Percentiles rank a stretch among this genome's conserved stretches.
These are phyloP conservation scores for Tolypocladium guangdongense DNA, from an alignment of 2,329 filamentous ascomycete species.

Conservation along the genomic window DNA sequence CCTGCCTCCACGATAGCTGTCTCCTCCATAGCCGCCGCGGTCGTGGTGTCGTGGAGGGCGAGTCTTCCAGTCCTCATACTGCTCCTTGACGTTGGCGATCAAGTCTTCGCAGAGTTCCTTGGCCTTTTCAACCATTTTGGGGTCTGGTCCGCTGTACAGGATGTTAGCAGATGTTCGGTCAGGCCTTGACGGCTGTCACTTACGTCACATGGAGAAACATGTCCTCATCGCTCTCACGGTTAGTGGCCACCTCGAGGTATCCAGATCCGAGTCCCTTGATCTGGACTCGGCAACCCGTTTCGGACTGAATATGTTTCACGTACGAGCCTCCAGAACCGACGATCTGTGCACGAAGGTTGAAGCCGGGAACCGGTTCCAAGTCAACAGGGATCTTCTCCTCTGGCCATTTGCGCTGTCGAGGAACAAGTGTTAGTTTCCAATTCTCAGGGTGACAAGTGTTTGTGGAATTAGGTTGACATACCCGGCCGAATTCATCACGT, in stretches of 20 bases:
- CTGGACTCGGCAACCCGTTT: slow-evolving; percentile 90
- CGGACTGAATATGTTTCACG: slow-evolving; percentile 95
- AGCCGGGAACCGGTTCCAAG: slow-evolving; percentile 83
- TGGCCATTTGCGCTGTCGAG: slow-evolving; percentile 87
- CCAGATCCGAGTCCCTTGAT: slow-evolving; percentile 96
- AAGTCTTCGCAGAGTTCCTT: slow-evolving; percentile 85
- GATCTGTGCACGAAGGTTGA: slow-evolving; percentile 92
- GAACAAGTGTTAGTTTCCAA: neutral
- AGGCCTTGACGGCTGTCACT: slow-evolving; percentile 22
- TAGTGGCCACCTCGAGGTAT: slow-evolving; percentile 83
- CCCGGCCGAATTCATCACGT: slow-evolving; percentile 80
- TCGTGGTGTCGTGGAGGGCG: slow-evolving; percentile 59
- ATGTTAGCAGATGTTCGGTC: slow-evolving; percentile 1
- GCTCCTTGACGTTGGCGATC: slow-evolving; percentile 72
- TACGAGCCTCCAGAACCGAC: slow-evolving; percentile 91
- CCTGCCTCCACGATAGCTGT: slow-evolving; percentile 14
- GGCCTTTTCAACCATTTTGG: slow-evolving; percentile 73
- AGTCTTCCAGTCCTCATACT: slow-evolving; percentile 86
- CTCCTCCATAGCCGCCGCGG: slow-evolving; percentile 21
- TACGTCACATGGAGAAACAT: slow-evolving; percentile 97
- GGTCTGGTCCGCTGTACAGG: slow-evolving; percentile 63
- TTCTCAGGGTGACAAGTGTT: neutral
- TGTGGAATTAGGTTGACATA: slow-evolving; percentile 30
- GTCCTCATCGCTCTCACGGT: slow-evolving; percentile 81
- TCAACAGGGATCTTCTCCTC: slow-evolving; percentile 89